Percentiles rank a stretch among this genome's conserved stretches.
Conservation (phyloP, 306 rosid genomes). For the Rubus parviflorus region DNA sequence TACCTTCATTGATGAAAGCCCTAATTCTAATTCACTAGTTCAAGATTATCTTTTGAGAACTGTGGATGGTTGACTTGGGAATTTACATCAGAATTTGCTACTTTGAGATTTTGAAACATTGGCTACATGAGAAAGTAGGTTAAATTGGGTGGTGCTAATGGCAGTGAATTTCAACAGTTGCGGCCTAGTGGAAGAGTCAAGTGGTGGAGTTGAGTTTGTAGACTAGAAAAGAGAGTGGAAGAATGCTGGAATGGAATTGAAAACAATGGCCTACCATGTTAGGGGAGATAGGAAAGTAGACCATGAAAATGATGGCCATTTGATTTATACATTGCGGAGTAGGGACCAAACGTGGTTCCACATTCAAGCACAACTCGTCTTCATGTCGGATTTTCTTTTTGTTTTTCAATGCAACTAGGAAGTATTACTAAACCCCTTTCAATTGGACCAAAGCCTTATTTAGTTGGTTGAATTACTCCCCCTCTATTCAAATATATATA, state of each 20-base stretch:
- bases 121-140: not conserved
- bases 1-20: not conserved
- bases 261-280: conserved; percentile 25
- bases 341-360: conserved; percentile 14
- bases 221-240: not conserved
- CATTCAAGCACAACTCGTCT: not conserved
- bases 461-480: too few species aligned
- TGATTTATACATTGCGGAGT: not conserved
- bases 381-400: not conserved
- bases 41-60: not conserved
- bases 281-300: not conserved
- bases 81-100: not conserved
- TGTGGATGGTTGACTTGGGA: not conserved
- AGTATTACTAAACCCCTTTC: too few species aligned
- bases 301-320: conserved; percentile 12
- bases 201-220: not conserved
- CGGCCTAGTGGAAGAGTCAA: conserved; percentile 1
- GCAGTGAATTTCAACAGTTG: conserved; percentile 6
- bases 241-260: not conserved
- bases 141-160: not conserved
- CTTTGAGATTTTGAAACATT: not conserved
- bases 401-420: not conserved
- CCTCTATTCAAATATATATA: too few species aligned
- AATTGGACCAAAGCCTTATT: too few species aligned
- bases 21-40: not conserved